Evolutionary conservation across 495 filamentous ascomycete species (phyloP).

Genomic region (Astrocystis sublimbata): DNA sequence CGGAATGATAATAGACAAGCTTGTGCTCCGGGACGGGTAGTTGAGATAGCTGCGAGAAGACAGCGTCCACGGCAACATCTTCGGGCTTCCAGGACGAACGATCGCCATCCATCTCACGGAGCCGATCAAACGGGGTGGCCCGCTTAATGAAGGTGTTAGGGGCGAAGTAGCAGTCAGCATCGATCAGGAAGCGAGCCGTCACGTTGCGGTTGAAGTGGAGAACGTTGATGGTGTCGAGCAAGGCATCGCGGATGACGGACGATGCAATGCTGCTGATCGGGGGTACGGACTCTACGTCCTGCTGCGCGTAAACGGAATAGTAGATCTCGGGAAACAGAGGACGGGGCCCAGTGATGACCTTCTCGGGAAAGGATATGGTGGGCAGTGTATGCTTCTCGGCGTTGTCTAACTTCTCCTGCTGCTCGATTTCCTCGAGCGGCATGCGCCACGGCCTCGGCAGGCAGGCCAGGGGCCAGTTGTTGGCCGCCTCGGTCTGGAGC

Average conservation of each 20-base stretch:
- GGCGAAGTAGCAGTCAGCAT: slow-evolving; percentile 92
- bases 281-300: slow-evolving; percentile 92
- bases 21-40: slow-evolving; percentile 89
- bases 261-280: slow-evolving; percentile 71
- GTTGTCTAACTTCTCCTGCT: slow-evolving; percentile 56
- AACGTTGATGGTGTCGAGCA: slow-evolving; percentile 92
- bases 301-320: slow-evolving; percentile 86
- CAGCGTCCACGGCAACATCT: slow-evolving; percentile 94
- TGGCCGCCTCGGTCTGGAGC: slow-evolving; percentile 68
- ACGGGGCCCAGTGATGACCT: slow-evolving; percentile 69
- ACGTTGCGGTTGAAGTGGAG: slow-evolving; percentile 89
- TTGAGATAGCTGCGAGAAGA: slow-evolving; percentile 91
- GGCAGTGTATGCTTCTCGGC: slow-evolving; percentile 75
- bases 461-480: slow-evolving; percentile 73
- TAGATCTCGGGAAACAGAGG: slow-evolving; percentile 89
- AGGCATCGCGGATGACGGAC: slow-evolving; percentile 76
- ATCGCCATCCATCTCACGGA: slow-evolving; percentile 70
- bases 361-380: slow-evolving; percentile 67
- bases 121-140: slow-evolving; percentile 84
- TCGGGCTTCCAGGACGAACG: slow-evolving; percentile 94
- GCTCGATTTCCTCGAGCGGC: slow-evolving; percentile 49
- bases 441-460: slow-evolving; percentile 83
- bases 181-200: slow-evolving; percentile 85
- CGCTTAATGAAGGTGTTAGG: slow-evolving; percentile 87
- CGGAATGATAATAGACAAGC: slow-evolving; percentile 91